A percentile compares a stretch with the other conserved stretches of the same genome.
Conservation (phyloP, 495 filamentous ascomycete species). For the Tuber indicum region DNA sequence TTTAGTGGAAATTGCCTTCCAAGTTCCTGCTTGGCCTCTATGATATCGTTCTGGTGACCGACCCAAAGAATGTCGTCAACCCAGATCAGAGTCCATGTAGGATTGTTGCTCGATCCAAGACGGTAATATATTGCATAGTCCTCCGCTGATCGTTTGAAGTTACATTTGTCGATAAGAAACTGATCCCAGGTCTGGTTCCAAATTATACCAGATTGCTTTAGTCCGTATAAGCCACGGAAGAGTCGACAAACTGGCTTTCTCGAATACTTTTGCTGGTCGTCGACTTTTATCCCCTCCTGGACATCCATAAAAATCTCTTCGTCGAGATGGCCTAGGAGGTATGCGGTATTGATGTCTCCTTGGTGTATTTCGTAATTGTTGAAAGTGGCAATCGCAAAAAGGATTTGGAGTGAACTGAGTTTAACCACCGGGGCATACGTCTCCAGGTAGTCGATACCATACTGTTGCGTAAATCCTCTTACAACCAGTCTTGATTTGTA, state of each 20-base stretch:
- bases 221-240: too few species aligned
- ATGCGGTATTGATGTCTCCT: not conserved
- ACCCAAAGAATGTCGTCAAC: not conserved
- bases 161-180: not conserved
- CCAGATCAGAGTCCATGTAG: not conserved
- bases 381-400: too few species aligned
- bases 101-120: too few species aligned
- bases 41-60: not conserved
- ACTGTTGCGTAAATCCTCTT: too few species aligned
- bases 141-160: not conserved
- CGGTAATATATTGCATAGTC: not conserved
- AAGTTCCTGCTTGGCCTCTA: not conserved
- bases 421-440: too few species aligned
- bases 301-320: not conserved
- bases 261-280: too few species aligned
- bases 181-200: not conserved
- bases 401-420: too few species aligned
- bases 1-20: not conserved
- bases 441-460: too few species aligned
- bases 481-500: too few species aligned
- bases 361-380: not conserved
- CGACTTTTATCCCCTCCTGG: not conserved
- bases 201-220: not conserved
- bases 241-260: too few species aligned
- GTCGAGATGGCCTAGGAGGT: not conserved